Conservation (phyloP, 257 asterid genomes). For the Euphrasia confusa region DNA sequence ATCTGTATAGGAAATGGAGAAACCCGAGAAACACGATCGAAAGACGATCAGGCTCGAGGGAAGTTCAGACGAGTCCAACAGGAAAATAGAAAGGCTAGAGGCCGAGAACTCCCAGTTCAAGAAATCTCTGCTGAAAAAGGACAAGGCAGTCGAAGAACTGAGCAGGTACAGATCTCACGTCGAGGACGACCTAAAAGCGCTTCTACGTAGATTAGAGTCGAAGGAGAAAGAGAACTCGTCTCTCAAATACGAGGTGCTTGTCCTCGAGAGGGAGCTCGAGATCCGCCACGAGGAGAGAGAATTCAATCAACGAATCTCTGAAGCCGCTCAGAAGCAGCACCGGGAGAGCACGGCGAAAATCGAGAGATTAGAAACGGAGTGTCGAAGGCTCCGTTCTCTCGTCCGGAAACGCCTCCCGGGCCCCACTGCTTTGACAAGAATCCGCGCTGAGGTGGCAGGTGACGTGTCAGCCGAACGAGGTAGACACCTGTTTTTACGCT, state of each 20-base stretch:
- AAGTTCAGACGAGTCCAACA: conserved; percentile 44
- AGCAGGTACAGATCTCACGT: conserved; percentile 34
- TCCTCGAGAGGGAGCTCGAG: conserved; percentile 74
- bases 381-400: conserved; percentile 66
- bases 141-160: conserved; percentile 55
- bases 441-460: conserved; percentile 46
- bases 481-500: conserved; percentile 23
- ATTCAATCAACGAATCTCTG: conserved; percentile 56
- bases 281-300: conserved; percentile 87
- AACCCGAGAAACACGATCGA: conserved; percentile 53
- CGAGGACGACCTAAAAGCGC: conserved; percentile 50
- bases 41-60: conserved; percentile 31
- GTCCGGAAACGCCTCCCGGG: conserved; percentile 72
- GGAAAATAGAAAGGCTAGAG: conserved; percentile 40
- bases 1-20: conserved; percentile 25
- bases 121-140: conserved; percentile 43
- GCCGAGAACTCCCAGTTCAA: conserved; percentile 59
- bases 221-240: conserved; percentile 68
- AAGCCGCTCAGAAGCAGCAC: conserved; percentile 49
- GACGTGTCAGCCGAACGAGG: conserved; percentile 34
- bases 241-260: conserved; percentile 63
- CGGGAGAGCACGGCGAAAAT: conserved; percentile 54
- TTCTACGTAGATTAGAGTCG: conserved; percentile 51
- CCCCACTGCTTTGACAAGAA: conserved; percentile 60
- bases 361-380: conserved; percentile 65